Evolutionary conservation across 192 early-diverging fungal genomes (phyloP).

Genomic region (Coemansia sp.): DNA sequence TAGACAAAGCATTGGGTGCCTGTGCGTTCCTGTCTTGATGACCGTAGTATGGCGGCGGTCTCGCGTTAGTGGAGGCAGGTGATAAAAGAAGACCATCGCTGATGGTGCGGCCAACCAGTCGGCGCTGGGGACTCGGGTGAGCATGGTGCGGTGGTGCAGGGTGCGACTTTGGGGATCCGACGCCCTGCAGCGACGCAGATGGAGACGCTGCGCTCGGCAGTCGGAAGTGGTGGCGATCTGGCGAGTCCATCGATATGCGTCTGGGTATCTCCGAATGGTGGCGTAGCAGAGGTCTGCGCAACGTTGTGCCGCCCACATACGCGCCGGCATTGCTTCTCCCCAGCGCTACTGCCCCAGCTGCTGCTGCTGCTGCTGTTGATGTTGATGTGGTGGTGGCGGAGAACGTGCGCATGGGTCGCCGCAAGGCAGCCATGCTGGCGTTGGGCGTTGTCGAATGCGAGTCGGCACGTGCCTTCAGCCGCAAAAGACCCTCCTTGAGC

Average conservation of each 20-base stretch:
- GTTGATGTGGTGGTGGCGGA: conserved; percentile 22
- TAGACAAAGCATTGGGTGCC: conserved; percentile 13
- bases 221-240: not conserved
- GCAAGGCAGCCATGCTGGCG: not conserved
- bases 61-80: not conserved
- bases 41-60: not conserved
- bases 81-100: not conserved
- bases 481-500: conserved; percentile 45
- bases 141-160: conserved; percentile 11
- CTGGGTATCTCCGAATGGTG: conserved; percentile 31
- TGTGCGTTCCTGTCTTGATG: not conserved
- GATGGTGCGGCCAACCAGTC: not conserved
- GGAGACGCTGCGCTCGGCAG: not conserved
- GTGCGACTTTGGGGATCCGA: conserved; percentile 2
- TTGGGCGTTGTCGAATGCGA: conserved; percentile 12
- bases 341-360: not conserved
- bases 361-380: not conserved
- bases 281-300: conserved; percentile 14
- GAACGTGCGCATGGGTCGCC: conserved; percentile 28
- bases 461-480: conserved; percentile 41
- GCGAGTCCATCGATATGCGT: not conserved
- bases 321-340: not conserved
- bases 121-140: conserved; percentile 35
- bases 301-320: not conserved
- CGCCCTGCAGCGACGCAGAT: not conserved